Evolutionary conservation across 345 rosid species (phyloP).

Genomic region (Isatis tinctoria): DNA sequence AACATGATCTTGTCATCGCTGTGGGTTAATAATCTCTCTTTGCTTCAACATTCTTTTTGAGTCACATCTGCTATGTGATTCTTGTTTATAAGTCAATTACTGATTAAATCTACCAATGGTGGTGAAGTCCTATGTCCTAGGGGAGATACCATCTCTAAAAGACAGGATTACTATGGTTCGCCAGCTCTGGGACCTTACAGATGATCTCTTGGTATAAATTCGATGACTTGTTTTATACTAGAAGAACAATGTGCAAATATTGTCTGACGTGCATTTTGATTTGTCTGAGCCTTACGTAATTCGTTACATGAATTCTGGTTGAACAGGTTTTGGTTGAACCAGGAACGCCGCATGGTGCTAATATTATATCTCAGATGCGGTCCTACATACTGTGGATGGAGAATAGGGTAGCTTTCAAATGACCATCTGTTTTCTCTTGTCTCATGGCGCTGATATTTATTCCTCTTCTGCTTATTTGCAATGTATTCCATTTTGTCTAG

Average conservation of each 20-base stretch:
- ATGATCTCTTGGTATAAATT: constrained; percentile 74
- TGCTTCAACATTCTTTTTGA: neutral
- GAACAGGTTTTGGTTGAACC: constrained; percentile 89
- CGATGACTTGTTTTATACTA: neutral
- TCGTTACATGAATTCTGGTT: neutral
- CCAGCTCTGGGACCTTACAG: constrained; percentile 97
- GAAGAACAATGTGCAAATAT: neutral
- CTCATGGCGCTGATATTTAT: neutral
- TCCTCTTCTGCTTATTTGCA: constrained; percentile 10
- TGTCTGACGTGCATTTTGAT: neutral
- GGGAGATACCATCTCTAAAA: constrained; percentile 90
- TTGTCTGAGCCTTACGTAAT: neutral
- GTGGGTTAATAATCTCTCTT: constrained; percentile 44
- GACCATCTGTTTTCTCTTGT: neutral
- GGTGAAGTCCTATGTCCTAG: constrained; percentile 85
- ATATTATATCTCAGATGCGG: constrained; percentile 87
- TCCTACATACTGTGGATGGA: constrained; percentile 98
- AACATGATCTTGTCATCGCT: constrained; percentile 96
- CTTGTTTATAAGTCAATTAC: constrained; percentile 22
- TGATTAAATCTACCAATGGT: neutral
- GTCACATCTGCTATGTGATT: constrained; percentile 5
- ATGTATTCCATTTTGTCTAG: constrained; percentile 34
- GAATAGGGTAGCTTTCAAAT: constrained; percentile 52
- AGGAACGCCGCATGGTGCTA: constrained; percentile 93
- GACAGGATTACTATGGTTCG: constrained; percentile 81